Evolutionary conservation across 805 yeast species (phyloP).

Genomic region (Pichia pseudocactophila): DNA sequence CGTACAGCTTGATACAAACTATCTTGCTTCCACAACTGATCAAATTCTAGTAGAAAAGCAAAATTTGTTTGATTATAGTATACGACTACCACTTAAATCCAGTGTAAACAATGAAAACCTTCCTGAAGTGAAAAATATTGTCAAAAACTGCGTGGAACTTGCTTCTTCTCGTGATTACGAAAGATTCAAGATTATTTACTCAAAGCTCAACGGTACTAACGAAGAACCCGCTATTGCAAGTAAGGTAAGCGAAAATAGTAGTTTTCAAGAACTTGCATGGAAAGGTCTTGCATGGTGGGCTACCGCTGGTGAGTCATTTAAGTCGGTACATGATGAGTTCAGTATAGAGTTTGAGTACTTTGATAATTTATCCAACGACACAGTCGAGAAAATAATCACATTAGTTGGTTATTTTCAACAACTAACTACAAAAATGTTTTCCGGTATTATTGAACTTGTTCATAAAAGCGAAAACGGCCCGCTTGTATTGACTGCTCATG

Average conservation of each 20-base stretch:
- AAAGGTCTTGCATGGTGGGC: conserved; percentile 83
- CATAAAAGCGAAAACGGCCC: conserved; percentile 24
- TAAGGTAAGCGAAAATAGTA: conserved; percentile 30
- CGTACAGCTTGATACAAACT: conserved; percentile 26
- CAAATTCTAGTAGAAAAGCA: conserved; percentile 49
- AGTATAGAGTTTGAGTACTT: conserved; percentile 28
- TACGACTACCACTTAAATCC: conserved; percentile 20
- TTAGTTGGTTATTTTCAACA: conserved; percentile 46
- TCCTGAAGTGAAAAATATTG: conserved; percentile 16
- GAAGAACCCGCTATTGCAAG: conserved; percentile 17
- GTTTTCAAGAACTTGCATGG: conserved; percentile 56
- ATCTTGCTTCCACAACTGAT: conserved; percentile 58
- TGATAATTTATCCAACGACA: conserved; percentile 17
- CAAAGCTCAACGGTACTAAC: conserved; percentile 10
- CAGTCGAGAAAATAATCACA: conserved; percentile 20
- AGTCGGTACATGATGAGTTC: conserved; percentile 30
- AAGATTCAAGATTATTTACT: conserved; percentile 26
- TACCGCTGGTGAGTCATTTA: conserved; percentile 60
- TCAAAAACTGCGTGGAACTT: conserved; percentile 7
- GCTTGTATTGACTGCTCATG: conserved; percentile 23
- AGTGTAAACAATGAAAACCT: conserved; percentile 10
- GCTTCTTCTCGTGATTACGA: conserved; percentile 33
- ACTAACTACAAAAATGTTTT: conserved; percentile 36
- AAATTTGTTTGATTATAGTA: conserved; percentile 40
- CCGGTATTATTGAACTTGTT: conserved; percentile 28